Evolutionary conservation across 371 early-diverging fungal genomes (phyloP), one percentile per base, ranked within the genome.

Genomic region (Entomophthora muscae): DNA sequence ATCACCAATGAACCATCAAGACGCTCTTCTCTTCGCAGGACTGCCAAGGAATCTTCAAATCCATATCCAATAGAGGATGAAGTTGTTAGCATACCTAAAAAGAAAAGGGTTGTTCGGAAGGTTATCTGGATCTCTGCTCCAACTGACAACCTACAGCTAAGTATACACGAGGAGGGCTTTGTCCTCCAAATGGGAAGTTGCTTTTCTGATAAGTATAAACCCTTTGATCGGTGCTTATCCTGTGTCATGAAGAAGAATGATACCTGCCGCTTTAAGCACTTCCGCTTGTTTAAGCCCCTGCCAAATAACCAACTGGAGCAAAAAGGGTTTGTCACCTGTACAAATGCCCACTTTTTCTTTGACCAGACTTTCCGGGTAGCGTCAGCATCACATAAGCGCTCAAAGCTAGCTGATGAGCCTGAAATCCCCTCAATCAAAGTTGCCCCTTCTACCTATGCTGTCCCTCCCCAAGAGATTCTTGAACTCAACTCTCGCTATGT

Each of bases 161-260:
- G n/a, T n/a, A n/a, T n/a, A n/a, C n/a, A n/a, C n/a, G n/a, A n/a
- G n/a, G n/a, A n/a, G n/a, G n/a, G n/a, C n/a, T n/a, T n/a, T n/a
- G n/a, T n/a, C n/a, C n/a, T n/a, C n/a, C n/a, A n/a, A n/a, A n/a
- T n/a, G n/a, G n/a, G n/a, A n/a, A n/a, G n/a, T n/a, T n/a, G n/a
- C n/a, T n/a, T n/a, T n/a, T n/a, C n/a, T n/a, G n/a, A n/a, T n/a
- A n/a, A n/a, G n/a, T n/a, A n/a, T n/a, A n/a, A n/a, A n/a, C n/a
- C n/a, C n/a, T n/a, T n/a, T n/a, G n/a, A 55, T 55, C 55, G 55
- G 10, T 61, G 29, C 53, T 22, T n/a, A 63, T 17, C 54, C n/a
- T 52, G 63, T 30, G 24, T 55, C 56, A 22, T n/a, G 17, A 52
- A 33, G 29, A 55, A 63, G 23, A 53, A 1, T 63, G 59, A 26